phyloP scores from a whole-genome alignment of 139 green algal genomes.

The Zygnema cylindricum region DNA sequence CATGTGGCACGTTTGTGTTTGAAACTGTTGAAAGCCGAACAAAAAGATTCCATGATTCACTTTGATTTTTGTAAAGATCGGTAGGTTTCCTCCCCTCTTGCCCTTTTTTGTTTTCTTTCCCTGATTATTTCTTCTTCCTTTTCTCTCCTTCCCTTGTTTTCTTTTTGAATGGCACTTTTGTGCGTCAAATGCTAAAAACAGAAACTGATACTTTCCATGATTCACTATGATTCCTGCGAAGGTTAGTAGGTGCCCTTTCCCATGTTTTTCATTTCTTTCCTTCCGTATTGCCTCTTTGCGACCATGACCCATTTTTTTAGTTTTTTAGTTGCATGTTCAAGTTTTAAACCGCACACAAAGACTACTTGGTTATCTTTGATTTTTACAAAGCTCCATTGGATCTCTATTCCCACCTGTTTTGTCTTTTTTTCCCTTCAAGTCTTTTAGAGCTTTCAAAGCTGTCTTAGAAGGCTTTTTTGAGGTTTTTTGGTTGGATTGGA shows the following conservation, averaged over 20 bases:
- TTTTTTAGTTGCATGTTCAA: not conserved
- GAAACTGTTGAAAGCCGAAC: not conserved
- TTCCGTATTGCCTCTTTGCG: not conserved
- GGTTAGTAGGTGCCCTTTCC: too few species aligned
- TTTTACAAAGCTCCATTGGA: not conserved
- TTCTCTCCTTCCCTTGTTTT: too few species aligned
- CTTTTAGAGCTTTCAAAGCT: not conserved
- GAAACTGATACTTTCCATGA: too few species aligned
- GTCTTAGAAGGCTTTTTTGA: not conserved
- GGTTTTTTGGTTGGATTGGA: not conserved
- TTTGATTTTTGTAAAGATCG: conserved; percentile 29
- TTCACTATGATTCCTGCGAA: too few species aligned
- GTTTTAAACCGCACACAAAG: too few species aligned
- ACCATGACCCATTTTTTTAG: not conserved
- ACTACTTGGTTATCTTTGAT: too few species aligned
- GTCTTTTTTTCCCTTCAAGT: not conserved
- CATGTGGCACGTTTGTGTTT: conserved; percentile 2
- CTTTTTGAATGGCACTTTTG: too few species aligned
- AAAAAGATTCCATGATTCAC: not conserved
- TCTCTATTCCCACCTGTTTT: not conserved
- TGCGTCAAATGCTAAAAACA: too few species aligned
- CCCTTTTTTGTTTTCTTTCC: too few species aligned
- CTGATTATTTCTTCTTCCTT: too few species aligned
- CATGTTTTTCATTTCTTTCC: not conserved
- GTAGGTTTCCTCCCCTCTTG: too few species aligned